Evolutionary conservation across 2,329 filamentous ascomycete genomes (phyloP), one percentile per base, ranked within the genome.

Genomic region (Pseudopithomyces chartarum): DNA sequence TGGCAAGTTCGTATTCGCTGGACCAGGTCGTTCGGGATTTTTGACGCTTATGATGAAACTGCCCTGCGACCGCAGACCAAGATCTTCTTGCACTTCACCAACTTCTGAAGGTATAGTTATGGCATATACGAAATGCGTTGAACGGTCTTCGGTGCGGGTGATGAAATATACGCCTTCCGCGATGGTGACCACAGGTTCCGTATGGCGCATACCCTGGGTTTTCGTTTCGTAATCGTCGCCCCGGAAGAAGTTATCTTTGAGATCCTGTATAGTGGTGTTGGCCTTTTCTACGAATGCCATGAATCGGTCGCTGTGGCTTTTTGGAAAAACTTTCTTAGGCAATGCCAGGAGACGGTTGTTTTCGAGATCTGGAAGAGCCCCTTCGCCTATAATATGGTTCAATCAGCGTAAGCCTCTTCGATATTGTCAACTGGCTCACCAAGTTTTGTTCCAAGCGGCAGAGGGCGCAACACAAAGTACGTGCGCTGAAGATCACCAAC

Each of bases 161-260:
- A 97, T 87, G 0, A 89, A 89, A 66, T 97, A 97, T 0, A 96
- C 86, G 0, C 92, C 93, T 73, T 96, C 92, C 0, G 87, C 92
- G n/a, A 92, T 81, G 0, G 90, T 90, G 0, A 84, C 88, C 1
- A 90, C 88, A 1, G 89, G 85, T 0, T 90, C 87, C 0, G 81
- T 82, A 49, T 89, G 86, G 12, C 90, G 84, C 13, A 84, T 85
- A 1, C 91, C 91, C 2, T 78, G 80, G 0, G 91, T 94, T 78
- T 92, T 88, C 7, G 92, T 96, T 50, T 86, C 81, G 71, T 96
- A 93, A 11, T 90, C 86, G 1, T 79, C 81, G 0, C 85, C 84
- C 1, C 82, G 74, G 60, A 95, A 81, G 73, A 96, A 92, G 6
- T 84, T 83, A 3, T 90, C 86, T 67, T 88, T 89, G n/a, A 97